Base-by-base conservation (phyloP, 2,329 filamentous ascomycete species). In the Apiospora saccharicola region DNA sequence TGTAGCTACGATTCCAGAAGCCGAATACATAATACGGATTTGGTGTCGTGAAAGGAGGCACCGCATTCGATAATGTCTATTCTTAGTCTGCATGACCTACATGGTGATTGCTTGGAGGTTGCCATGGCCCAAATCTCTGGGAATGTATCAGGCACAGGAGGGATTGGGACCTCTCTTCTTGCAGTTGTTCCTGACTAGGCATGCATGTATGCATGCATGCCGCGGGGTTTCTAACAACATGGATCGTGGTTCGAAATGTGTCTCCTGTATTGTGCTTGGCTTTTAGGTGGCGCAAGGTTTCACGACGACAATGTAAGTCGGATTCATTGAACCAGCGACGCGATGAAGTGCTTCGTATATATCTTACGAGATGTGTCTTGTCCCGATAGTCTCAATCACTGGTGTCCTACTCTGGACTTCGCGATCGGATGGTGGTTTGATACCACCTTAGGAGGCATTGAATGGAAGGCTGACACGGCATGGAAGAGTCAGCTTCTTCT, bases 21-120 rank as follows among this genome's bases (percentile, higher is more conserved):
- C 22, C 30, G 16, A 41, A 64, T 14, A n/a, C 34, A n/a, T 19
- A 64, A 64, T 64, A 64, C 57, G 57, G 34, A 64, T 47, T 69
- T 71, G 72, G 71, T 69, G 67, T 26, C 16, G 72, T 71, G 67
- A 46, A 46, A 70, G 34, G 73, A 70, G 73, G 71, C 69, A 74
- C 73, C 67, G 72, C 72, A 70, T 72, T 71, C 61, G 57, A 69
- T 70, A 71, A 49, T 57, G 47, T 51, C 73, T 74, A 73, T 74
- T 74, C 68, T 72, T 73, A 70, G 72, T 64, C 37, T 41, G 57
- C 57, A 64, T 64, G 12, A 37, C 57, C n/a, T 41, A 41, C 34
- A 64, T 41, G 57, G 57, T 41, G 57, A 34, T 24, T 64, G 57
- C 57, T 41, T 64, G 57, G 41, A 41, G 22, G n/a, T 64, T n/a